These are phyloP conservation scores for Spirogloea muscicola DNA, from an alignment of 139 green algal genomes.

Conservation along the genomic window DNA sequence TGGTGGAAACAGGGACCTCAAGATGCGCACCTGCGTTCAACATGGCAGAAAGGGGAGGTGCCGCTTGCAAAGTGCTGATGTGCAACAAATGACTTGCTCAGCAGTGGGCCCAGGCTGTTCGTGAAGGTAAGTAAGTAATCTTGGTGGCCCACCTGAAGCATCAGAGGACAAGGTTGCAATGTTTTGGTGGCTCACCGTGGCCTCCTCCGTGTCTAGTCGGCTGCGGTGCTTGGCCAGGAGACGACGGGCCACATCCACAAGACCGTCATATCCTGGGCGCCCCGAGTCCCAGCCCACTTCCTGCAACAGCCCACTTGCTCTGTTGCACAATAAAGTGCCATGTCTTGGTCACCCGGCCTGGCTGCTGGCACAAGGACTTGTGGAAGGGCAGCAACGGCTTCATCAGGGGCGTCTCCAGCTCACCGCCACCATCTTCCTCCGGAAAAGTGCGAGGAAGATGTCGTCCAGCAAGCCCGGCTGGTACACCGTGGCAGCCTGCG, in stretches of 20 bases:
- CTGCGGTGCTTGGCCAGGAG: conserved; percentile 9
- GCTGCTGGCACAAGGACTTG: too few relatives aligned
- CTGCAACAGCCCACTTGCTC: conserved; percentile 9
- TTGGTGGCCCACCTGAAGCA: too few relatives aligned
- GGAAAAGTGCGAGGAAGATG: neutral
- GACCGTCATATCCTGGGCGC: conserved; percentile 20
- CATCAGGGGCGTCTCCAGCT: neutral
- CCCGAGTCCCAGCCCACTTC: conserved; percentile 33
- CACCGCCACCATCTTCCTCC: conserved; percentile 4
- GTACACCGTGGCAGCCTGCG: too few relatives aligned
- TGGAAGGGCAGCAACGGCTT: neutral
- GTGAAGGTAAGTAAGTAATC: too few relatives aligned
- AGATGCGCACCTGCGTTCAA: conserved; percentile 23
- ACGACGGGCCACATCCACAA: conserved; percentile 21
- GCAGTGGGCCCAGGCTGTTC: too few relatives aligned
- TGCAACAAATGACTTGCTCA: too few relatives aligned
- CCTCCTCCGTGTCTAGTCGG: conserved; percentile 1
- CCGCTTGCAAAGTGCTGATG: too few relatives aligned
- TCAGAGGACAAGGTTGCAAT: too few relatives aligned
- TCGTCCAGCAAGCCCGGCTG: too few relatives aligned
- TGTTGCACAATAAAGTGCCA: too few relatives aligned
- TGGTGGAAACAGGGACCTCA: conserved; percentile 20
- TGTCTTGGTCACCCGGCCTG: too few relatives aligned
- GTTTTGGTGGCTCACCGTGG: conserved; percentile 12
- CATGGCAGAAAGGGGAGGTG: neutral